A percentile compares a stretch with the other conserved stretches of the same genome.
phyloP scores from a whole-genome alignment of 768 basidiomycete species.

The Pilatotrama ljubarskyi region DNA sequence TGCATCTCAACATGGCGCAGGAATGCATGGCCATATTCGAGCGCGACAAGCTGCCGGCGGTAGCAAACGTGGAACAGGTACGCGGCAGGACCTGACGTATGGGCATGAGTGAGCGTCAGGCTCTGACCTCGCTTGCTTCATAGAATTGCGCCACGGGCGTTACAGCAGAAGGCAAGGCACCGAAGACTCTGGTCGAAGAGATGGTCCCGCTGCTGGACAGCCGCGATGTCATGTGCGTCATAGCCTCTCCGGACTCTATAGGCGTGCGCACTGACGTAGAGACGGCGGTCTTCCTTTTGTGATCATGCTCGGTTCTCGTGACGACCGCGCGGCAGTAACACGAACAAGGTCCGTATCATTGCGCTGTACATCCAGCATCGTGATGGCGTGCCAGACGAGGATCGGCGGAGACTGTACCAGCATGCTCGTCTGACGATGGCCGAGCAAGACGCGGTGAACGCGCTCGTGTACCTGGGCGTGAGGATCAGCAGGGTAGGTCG shows the following conservation, averaged over 20 bases:
- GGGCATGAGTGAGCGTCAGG: background rate
- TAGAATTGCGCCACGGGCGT: conserved; percentile 93
- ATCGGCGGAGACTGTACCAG: conserved; percentile 90
- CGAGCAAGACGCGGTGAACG: conserved; percentile 94
- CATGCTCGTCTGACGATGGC: conserved; percentile 85
- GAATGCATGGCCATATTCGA: conserved; percentile 96
- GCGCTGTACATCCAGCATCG: conserved; percentile 93
- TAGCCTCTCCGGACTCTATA: background rate
- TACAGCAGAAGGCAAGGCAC: conserved; percentile 90
- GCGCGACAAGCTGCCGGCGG: conserved; percentile 75
- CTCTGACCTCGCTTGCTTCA: background rate
- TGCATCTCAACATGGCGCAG: conserved; percentile 97
- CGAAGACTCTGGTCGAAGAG: conserved; percentile 93
- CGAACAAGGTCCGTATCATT: conserved; percentile 94
- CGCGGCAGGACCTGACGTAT: conserved; percentile 1
- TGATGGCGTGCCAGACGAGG: conserved; percentile 98
- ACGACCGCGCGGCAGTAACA: conserved; percentile 51
- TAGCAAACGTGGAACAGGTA: conserved; percentile 92
- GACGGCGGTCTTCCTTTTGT: background rate
- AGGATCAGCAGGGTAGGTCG: conserved; percentile 76
- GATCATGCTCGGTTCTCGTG: conserved; percentile 3
- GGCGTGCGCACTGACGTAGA: conserved; percentile 7
- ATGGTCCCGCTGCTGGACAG: conserved; percentile 97
- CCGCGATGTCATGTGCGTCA: conserved; percentile 72
- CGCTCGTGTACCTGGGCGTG: conserved; percentile 77